Conservation (phyloP, 768 basidiomycete genomes). For the Lactarius hengduanensis region DNA sequence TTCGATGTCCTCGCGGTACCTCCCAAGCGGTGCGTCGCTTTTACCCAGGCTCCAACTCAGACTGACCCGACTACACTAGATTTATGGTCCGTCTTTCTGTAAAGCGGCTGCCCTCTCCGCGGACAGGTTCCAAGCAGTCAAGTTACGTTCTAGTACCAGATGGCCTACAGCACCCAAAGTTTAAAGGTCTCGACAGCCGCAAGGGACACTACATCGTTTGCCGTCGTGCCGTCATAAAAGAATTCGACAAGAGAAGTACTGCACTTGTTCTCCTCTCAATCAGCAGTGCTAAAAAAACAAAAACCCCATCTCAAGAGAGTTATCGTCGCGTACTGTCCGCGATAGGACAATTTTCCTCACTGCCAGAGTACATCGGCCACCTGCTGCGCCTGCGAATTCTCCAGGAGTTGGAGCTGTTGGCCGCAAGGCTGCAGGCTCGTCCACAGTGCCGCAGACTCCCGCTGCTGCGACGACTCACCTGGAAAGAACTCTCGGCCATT, state of each 20-base stretch:
- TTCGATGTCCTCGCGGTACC: conserved; percentile 44
- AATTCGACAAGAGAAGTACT: conserved; percentile 41
- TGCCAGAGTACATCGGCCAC: conserved; percentile 59
- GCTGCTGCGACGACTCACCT: conserved; percentile 62
- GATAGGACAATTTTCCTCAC: conserved; percentile 41
- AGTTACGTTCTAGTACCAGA: conserved; percentile 45
- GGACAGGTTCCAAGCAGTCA: conserved; percentile 31
- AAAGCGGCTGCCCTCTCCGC: conserved; percentile 41
- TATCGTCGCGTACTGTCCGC: conserved; percentile 30
- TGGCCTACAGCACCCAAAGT: conserved; percentile 66
- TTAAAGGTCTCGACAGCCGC: conserved; percentile 47
- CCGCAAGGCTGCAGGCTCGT: conserved; percentile 41
- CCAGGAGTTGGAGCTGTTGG: conserved; percentile 69
- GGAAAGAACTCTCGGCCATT: conserved; percentile 54
- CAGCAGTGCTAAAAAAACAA: background rate
- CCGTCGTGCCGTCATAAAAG: conserved; percentile 48
- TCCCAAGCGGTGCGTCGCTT: conserved; percentile 53
- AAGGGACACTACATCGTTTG: conserved; percentile 58
- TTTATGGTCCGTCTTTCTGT: conserved; percentile 60
- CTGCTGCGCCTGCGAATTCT: conserved; percentile 69
- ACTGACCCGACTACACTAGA: conserved; percentile 41
- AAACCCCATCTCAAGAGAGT: conserved; percentile 1
- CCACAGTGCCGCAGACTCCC: conserved; percentile 34
- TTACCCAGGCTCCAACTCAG: background rate
- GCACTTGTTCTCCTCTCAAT: background rate